phyloP scores from a whole-genome alignment of 306 rosid genomes.

The Corylus americana region DNA sequence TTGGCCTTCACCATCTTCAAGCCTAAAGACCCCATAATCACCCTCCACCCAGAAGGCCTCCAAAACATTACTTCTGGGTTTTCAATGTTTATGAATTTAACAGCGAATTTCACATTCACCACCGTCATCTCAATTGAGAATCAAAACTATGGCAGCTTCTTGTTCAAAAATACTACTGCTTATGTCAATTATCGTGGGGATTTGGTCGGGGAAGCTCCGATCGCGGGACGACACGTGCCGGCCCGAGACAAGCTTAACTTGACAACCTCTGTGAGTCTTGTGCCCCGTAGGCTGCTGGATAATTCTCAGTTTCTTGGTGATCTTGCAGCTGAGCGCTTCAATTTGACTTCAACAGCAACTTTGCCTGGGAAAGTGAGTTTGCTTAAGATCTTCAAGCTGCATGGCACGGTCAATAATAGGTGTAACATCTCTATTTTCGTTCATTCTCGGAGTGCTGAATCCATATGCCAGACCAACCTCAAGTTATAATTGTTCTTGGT shows the following conservation, averaged over 20 bases:
- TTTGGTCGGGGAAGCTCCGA: slow-evolving; percentile 24
- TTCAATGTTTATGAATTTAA: not conserved
- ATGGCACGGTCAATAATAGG: slow-evolving; percentile 32
- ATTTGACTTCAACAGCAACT: slow-evolving; percentile 32
- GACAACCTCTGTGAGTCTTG: slow-evolving; percentile 19
- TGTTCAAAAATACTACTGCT: slow-evolving; percentile 18
- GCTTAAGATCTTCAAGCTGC: slow-evolving; percentile 38
- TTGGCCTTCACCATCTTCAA: slow-evolving; percentile 45
- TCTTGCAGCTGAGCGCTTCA: slow-evolving; percentile 26
- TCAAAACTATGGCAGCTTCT: slow-evolving; percentile 37
- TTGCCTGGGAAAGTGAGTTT: slow-evolving; percentile 43
- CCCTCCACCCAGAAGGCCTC: slow-evolving; percentile 25
- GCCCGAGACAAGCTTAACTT: slow-evolving; percentile 27
- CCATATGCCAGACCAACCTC: slow-evolving; percentile 45
- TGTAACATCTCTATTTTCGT: slow-evolving; percentile 40
- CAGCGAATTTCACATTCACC: slow-evolving; percentile 14
- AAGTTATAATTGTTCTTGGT: slow-evolving; percentile 20
- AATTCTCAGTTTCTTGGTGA: slow-evolving; percentile 11
- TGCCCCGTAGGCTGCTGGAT: not conserved
- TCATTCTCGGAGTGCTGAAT: not conserved
- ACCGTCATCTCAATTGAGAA: slow-evolving; percentile 39
- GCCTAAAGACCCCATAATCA: slow-evolving; percentile 40
- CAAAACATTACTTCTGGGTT: slow-evolving; percentile 9
- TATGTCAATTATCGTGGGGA: slow-evolving; percentile 23
- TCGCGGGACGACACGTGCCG: not conserved